Conservation (phyloP, 106 monocot genomes). For the Agapanthus africanus region DNA sequence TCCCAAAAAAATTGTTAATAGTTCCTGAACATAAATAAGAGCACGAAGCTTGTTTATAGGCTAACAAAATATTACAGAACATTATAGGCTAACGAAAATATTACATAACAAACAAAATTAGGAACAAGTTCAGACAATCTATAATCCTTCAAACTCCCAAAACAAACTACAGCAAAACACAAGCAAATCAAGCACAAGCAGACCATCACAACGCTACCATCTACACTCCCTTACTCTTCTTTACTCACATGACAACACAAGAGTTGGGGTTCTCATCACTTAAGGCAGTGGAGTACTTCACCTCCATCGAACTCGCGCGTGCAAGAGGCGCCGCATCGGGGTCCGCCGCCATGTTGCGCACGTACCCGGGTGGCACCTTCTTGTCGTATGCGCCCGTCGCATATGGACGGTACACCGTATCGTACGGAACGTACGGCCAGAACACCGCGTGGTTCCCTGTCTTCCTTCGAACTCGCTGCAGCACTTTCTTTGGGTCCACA, state of each 20-base stretch:
- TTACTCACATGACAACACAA: constrained; percentile 15
- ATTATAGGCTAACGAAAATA: too few species aligned
- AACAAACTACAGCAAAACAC: too few species aligned
- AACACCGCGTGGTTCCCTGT: constrained; percentile 13
- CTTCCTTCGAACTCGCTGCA: constrained; percentile 11
- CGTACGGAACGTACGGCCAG: constrained; percentile 27
- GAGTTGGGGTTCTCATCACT: constrained; percentile 24
- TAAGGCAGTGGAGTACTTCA: constrained; percentile 14
- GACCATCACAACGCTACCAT: too few species aligned
- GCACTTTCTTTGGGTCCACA: constrained; percentile 21
- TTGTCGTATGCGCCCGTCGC: constrained; percentile 17
- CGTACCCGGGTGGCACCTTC: constrained; percentile 25
- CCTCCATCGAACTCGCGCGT: constrained; percentile 19
- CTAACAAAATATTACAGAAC: too few species aligned
- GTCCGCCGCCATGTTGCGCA: constrained; percentile 13
- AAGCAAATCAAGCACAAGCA: too few species aligned
- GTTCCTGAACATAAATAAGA: too few species aligned
- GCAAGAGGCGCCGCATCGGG: constrained; percentile 19
- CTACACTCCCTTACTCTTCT: too few species aligned
- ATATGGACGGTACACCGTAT: constrained; percentile 24
- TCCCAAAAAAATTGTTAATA: too few species aligned
- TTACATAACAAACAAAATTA: too few species aligned
- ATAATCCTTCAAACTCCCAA: too few species aligned
- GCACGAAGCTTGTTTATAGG: too few species aligned
- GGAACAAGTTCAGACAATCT: too few species aligned